These are phyloP conservation scores for Aspergillus mulundensis DNA, from an alignment of 495 filamentous ascomycete genomes.

Conservation along the genomic window DNA sequence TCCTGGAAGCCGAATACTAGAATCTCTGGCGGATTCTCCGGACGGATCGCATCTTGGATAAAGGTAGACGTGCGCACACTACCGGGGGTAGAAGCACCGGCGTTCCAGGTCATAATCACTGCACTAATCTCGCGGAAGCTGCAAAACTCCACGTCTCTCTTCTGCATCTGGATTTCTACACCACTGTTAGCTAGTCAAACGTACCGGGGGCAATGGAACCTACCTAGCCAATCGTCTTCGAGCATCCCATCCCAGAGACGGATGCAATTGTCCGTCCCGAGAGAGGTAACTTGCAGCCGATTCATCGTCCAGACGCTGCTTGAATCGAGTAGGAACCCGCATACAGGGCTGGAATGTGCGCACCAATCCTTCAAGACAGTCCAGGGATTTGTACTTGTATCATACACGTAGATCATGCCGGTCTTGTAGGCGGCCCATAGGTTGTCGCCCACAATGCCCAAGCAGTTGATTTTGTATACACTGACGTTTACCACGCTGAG, in stretches of 20 bases:
- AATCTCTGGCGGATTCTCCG: constrained; percentile 75
- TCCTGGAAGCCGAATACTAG: constrained; percentile 98
- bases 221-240: constrained; percentile 87
- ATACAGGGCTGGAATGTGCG: constrained; percentile 79
- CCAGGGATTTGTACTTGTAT: constrained; percentile 79
- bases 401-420: constrained; percentile 93
- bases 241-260: constrained; percentile 91
- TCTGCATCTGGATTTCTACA: constrained; percentile 77
- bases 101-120: constrained; percentile 90
- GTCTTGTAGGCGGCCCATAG: constrained; percentile 95
- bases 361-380: constrained; percentile 89
- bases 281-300: constrained; percentile 77
- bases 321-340: constrained; percentile 69
- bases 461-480: constrained; percentile 90
- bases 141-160: constrained; percentile 75
- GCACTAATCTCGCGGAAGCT: constrained; percentile 75
- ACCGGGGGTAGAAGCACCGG: constrained; percentile 82
- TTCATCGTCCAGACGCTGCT: constrained; percentile 86
- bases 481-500: constrained; percentile 76
- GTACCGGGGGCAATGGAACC: constrained; percentile 14
- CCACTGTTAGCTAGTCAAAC: constrained; percentile 23
- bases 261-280: constrained; percentile 82
- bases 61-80: constrained; percentile 73
- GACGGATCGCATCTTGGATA: constrained; percentile 67
- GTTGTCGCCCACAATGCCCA: constrained; percentile 75